Evolutionary conservation across 1,139 yeast species (phyloP), one percentile per base, ranked within the genome.

Genomic region (Blastobotrys indianensis): DNA sequence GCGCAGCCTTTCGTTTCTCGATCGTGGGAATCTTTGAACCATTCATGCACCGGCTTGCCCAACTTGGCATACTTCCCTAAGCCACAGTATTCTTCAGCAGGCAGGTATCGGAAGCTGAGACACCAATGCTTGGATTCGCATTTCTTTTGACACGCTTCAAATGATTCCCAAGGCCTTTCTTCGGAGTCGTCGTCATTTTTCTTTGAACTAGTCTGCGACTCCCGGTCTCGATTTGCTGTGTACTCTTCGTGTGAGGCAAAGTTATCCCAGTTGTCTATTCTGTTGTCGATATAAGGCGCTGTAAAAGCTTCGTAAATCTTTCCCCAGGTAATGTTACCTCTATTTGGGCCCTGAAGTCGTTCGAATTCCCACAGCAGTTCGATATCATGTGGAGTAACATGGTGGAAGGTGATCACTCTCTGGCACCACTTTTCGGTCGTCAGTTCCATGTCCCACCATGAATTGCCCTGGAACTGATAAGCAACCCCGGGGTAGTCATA

Each of bases 291-390:
- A 41, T 54, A 61, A 1, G 68, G 68, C 39, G 56, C 51, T 20
- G 58, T 45, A 39, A 62, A 59, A 45, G 63, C 66, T 6, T 57
- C 53, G 50, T 64, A 64, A 8, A 60, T 49, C 37, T 62, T 64
- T 28, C 55, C 54, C 45, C 51, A 56, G 6, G 56, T 53, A 39
- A 65, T 58, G 17, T 49, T 50, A 31, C 61, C 54, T 41, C 57
- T 51, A 54, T 58, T 51, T 4, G 62, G 60, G 13, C 58, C 56
- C 40, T 55, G 46, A 29, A 57, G 45, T 15, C 58, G 53, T 42
- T 66, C 69, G 52, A 65, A 66, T 45, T 65, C 68, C 61, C 61
- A 65, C 33, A 66, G 51, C 23, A 54, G 48, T 49, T 65, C 68
- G 32, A 62, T 52, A 23, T 66, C 68, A 42, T 54, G 59, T n/a